A percentile compares a stretch with the other conserved stretches of the same genome.
Conservation (phyloP, 2,329 filamentous ascomycete species). For the Xylaria sp. region DNA sequence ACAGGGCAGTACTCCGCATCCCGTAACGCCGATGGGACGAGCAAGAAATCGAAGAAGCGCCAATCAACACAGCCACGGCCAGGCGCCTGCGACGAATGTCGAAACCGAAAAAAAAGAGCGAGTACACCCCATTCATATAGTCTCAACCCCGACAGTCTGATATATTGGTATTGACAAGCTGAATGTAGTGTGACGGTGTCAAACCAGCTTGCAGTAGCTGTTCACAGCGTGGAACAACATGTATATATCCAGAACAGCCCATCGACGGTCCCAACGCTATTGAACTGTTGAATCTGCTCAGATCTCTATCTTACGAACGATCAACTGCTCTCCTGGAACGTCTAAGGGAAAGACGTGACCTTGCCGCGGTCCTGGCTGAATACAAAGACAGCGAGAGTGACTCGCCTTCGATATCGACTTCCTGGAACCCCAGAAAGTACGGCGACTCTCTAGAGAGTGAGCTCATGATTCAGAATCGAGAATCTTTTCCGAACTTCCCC, state of each 20-base stretch:
- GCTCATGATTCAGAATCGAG: conserved; percentile 43
- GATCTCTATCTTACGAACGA: conserved; percentile 37
- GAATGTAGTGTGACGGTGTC: conserved; percentile 39
- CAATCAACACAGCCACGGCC: conserved; percentile 23
- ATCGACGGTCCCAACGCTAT: conserved; percentile 34
- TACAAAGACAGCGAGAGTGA: conserved; percentile 27
- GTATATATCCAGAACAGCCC: conserved; percentile 37
- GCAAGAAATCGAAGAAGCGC: conserved; percentile 18
- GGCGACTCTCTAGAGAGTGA: conserved; percentile 37
- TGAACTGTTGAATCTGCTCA: conserved; percentile 45
- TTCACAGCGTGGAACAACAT: conserved; percentile 32
- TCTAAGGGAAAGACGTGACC: conserved; percentile 41
- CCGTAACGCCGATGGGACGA: not conserved
- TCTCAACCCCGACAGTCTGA: not conserved
- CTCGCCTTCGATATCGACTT: not conserved
- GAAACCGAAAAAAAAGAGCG: conserved; percentile 40
- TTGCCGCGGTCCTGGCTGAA: conserved; percentile 39
- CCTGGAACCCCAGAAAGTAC: too few species aligned
- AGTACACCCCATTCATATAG: conserved; percentile 8
- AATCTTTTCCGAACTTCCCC: conserved; percentile 39
- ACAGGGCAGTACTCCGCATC: not conserved
- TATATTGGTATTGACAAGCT: conserved; percentile 7
- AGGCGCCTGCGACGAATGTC: conserved; percentile 40
- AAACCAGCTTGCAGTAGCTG: conserved; percentile 40
- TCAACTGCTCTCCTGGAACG: conserved; percentile 38